Base-by-base conservation (phyloP, 441 rosid genomes). In the Pelargonium fulgidum region DNA sequence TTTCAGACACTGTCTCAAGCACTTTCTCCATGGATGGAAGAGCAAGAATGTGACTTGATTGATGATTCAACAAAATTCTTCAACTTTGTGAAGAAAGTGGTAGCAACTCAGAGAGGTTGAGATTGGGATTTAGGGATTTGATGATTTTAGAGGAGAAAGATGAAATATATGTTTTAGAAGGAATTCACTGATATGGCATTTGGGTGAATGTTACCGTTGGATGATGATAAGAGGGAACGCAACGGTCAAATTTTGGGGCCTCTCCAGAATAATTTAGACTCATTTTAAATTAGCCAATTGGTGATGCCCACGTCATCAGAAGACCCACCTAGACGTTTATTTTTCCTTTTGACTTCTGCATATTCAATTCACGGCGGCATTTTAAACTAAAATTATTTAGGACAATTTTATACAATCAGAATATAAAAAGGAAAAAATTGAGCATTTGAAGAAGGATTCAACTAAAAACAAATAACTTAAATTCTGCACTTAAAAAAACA, bases 171-270 rank as follows among this genome's bases (percentile, higher is more conserved):
- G 10, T 50, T 17, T 54, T 3, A 54, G 62, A 16, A 22, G 47
- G 42, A 26, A 41, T 36, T 45, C 62, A 64, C 64, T 41, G 59
- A 26, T 29, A 24, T 62, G 24, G 62, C 6, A 69, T 14, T 13
- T 26, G 45, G 44, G 65, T 20, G 44, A 22, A 54, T 17, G 68
- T 47, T 64, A 61, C 70, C 68, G 70, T 70, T 79, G 59, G 13
- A 45, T 33, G 67, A 14, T 16, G 8, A 22, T 26, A 1, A 3
- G 3, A 3, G 36, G 65, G 36, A 4, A 13, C 54, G 64, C 75
- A 84, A 84, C 86, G 86, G 83, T 82, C 78, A 59, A 79, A 72
- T 80, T 79, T 64, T 44, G 50, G 17, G 52, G 52, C 4, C 13
- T 7, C 48, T 7, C 12, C 48, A 26, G 33, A 26, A 26, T 26